Evolutionary conservation across 179 eudicot genomes (phyloP).

Genomic region (Beta lomatogona): DNA sequence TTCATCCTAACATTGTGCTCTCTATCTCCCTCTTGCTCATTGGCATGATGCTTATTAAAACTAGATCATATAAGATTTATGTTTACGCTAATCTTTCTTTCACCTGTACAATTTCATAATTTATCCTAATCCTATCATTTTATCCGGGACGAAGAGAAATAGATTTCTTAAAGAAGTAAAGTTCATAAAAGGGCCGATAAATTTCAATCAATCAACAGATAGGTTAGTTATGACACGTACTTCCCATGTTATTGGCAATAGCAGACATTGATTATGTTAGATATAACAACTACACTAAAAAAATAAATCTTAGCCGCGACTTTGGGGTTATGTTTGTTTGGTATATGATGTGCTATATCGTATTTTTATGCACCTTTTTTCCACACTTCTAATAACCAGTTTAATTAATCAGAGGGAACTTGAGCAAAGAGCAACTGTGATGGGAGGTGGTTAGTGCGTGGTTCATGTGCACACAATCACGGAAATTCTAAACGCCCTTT

Average conservation of each 20-base stretch:
- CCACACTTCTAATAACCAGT: slow-evolving; percentile 9
- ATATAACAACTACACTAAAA: not conserved
- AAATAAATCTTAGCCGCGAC: not conserved
- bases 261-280: too few species aligned
- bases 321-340: not conserved
- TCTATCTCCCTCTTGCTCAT: not conserved
- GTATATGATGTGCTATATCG: too few species aligned
- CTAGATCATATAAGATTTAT: not conserved
- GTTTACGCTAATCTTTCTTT: not conserved
- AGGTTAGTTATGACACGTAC: not conserved
- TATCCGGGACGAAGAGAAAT: not conserved
- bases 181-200: not conserved
- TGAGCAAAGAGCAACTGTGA: slow-evolving; percentile 67
- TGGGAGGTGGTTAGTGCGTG: slow-evolving; percentile 82
- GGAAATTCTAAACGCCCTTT: slow-evolving; percentile 70
- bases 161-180: not conserved
- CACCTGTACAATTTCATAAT: too few species aligned
- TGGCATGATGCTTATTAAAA: not conserved
- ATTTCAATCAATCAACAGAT: not conserved
- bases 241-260: not conserved
- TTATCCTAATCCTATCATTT: too few species aligned
- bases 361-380: not conserved
- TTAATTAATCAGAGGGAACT: slow-evolving; percentile 52
- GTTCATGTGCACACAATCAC: slow-evolving; percentile 87
- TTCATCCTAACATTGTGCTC: not conserved